Percentiles rank a stretch among this genome's conserved stretches.
Evolutionary conservation across 1,284 basidiomycete species (phyloP).

Genomic region (Trichosporon sp.): DNA sequence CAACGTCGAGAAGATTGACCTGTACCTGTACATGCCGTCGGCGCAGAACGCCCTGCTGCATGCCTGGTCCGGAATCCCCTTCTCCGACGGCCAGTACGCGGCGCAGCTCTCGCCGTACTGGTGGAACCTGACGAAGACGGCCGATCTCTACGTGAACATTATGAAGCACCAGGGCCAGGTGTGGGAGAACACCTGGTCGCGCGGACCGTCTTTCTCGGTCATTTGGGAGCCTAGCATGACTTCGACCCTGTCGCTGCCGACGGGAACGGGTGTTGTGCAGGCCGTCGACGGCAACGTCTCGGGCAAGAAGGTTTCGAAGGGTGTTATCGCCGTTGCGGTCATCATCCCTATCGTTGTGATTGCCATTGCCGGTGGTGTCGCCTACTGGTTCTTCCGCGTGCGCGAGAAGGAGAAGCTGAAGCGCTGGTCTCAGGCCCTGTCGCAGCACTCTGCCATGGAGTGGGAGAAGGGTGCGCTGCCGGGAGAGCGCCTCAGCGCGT

Average conservation of each 20-base stretch:
- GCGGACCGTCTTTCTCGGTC: constrained; percentile 71
- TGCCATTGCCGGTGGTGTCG: constrained; percentile 59
- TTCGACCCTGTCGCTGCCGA: constrained; percentile 49
- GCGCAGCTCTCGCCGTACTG: constrained; percentile 66
- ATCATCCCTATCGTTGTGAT: constrained; percentile 68
- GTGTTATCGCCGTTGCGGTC: constrained; percentile 75
- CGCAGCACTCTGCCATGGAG: constrained; percentile 49
- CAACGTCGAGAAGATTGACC: constrained; percentile 66
- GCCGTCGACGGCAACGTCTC: constrained; percentile 47
- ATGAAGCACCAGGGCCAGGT: constrained; percentile 61
- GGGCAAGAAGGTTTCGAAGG: constrained; percentile 61
- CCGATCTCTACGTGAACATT: constrained; percentile 69
- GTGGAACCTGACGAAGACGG: constrained; percentile 70
- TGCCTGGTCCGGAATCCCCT: constrained; percentile 66
- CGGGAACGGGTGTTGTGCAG: constrained; percentile 39
- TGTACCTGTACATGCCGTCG: constrained; percentile 70
- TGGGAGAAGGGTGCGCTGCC: constrained; percentile 54
- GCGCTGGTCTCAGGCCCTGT: constrained; percentile 63
- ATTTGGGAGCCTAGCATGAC: constrained; percentile 43
- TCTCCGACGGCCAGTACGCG: constrained; percentile 63
- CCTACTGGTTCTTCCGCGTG: constrained; percentile 63
- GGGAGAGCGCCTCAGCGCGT: constrained; percentile 66
- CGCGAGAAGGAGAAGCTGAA: constrained; percentile 66
- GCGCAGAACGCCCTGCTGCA: constrained; percentile 63
- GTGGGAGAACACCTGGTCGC: constrained; percentile 63